Conservation (phyloP, 1,284 basidiomycete species). For the Cutaneotrichosporon sp. region DNA sequence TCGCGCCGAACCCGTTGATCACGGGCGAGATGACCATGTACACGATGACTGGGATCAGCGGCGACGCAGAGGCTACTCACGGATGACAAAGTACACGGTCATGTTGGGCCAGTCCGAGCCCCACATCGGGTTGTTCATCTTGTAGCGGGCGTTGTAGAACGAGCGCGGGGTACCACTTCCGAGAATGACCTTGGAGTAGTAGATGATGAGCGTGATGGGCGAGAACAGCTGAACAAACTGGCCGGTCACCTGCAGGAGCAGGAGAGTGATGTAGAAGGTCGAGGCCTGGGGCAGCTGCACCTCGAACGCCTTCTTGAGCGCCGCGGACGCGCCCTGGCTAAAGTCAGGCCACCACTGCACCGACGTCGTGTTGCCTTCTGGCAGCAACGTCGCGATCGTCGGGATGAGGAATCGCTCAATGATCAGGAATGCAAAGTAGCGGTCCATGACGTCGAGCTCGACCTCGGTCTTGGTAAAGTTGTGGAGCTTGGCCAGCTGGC, state of each 20-base stretch:
- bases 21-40: slow-evolving; percentile 93
- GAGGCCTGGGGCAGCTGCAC: slow-evolving; percentile 68
- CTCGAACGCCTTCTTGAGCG: slow-evolving; percentile 60
- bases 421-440: slow-evolving; percentile 73
- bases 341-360: not conserved
- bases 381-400: slow-evolving; percentile 65
- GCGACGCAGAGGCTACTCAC: slow-evolving; percentile 57
- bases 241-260: slow-evolving; percentile 57
- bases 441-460: slow-evolving; percentile 71
- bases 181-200: slow-evolving; percentile 65
- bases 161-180: slow-evolving; percentile 55
- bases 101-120: slow-evolving; percentile 74
- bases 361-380: slow-evolving; percentile 12
- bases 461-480: slow-evolving; percentile 71
- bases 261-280: slow-evolving; percentile 78
- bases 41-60: slow-evolving; percentile 58
- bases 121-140: slow-evolving; percentile 59
- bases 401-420: slow-evolving; percentile 70
- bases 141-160: slow-evolving; percentile 54
- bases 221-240: slow-evolving; percentile 59
- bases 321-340: slow-evolving; percentile 49
- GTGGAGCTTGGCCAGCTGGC: slow-evolving; percentile 67
- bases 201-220: slow-evolving; percentile 63
- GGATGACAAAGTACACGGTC: slow-evolving; percentile 75
- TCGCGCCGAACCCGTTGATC: slow-evolving; percentile 84